These are phyloP conservation scores for Pseudomassariella vexata DNA, from an alignment of 2,329 filamentous ascomycete genomes.

Conservation along the genomic window DNA sequence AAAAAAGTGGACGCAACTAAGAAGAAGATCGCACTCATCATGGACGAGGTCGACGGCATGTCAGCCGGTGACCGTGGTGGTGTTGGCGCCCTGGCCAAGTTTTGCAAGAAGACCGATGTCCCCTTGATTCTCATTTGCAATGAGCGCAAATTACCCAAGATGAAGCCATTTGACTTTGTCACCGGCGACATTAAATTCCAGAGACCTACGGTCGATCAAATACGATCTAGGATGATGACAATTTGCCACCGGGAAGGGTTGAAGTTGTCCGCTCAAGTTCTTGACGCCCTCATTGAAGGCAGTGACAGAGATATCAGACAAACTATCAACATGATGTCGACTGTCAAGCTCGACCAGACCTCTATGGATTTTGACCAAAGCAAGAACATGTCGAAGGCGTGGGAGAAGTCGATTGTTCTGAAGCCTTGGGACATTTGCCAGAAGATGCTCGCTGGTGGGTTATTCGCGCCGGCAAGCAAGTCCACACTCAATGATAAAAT, in stretches of 20 bases:
- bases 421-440: constrained; percentile 98
- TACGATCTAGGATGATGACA: constrained; percentile 87
- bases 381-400: constrained; percentile 93
- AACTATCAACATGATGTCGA: constrained; percentile 97
- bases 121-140: constrained; percentile 98
- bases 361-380: constrained; percentile 78
- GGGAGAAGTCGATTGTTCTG: constrained; percentile 95
- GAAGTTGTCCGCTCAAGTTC: constrained; percentile 74
- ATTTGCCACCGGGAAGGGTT: constrained; percentile 90
- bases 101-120: constrained; percentile 91
- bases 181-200: constrained; percentile 83
- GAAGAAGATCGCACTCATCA: constrained; percentile 92
- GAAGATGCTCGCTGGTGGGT: constrained; percentile 82
- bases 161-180: constrained; percentile 93
- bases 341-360: constrained; percentile 79
- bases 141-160: constrained; percentile 86
- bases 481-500: constrained; percentile 94
- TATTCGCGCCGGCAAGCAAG: constrained; percentile 80
- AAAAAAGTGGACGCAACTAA: constrained; percentile 74
- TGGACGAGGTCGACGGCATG: constrained; percentile 99
- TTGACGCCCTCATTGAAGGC: constrained; percentile 92
- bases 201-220: constrained; percentile 83
- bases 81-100: constrained; percentile 86
- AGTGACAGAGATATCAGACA: constrained; percentile 94
- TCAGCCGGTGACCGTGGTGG: constrained; percentile 93